phyloP scores from a whole-genome alignment of 2,329 filamentous ascomycete species.

The Plectosphaerella sp. region DNA sequence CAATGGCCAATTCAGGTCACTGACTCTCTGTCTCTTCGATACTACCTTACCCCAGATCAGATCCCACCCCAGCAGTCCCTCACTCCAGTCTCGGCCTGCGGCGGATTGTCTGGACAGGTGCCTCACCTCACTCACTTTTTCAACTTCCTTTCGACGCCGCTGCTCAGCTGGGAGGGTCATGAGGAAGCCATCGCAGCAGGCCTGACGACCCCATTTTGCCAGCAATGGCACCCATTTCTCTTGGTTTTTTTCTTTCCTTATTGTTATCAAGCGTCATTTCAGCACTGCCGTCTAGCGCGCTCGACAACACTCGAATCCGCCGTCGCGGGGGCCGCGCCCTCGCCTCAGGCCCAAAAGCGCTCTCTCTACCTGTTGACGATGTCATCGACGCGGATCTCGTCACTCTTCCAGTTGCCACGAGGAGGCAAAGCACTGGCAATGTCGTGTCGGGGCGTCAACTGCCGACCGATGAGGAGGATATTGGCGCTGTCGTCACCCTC shows the following conservation, averaged over 20 bases:
- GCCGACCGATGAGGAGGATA: conserved; percentile 7
- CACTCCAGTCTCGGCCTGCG: too few relatives aligned
- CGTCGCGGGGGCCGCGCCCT: too few relatives aligned
- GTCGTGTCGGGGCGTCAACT: conserved; percentile 6
- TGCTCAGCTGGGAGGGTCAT: not conserved
- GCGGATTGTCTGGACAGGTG: too few relatives aligned
- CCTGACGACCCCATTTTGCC: conserved; percentile 1
- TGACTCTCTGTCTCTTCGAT: not conserved
- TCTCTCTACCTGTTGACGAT: conserved; percentile 8
- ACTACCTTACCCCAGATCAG: not conserved
- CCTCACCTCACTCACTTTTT: not conserved
- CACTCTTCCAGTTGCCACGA: conserved; percentile 7
- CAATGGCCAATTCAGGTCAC: not conserved
- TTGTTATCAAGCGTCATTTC: not conserved
- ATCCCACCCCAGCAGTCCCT: too few relatives aligned
- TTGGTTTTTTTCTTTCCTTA: conserved; percentile 1
- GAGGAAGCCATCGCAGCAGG: not conserved
- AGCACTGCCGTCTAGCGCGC: too few relatives aligned
- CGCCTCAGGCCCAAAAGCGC: not conserved
- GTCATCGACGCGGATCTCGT: not conserved
- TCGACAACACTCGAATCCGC: too few relatives aligned
- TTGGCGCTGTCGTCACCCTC: conserved; percentile 18
- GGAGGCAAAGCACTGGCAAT: not conserved
- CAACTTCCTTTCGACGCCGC: not conserved
- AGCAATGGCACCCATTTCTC: conserved; percentile 10